Evolutionary conservation across 2,329 filamentous ascomycete genomes (phyloP).

Genomic region (Aspergillus ustus): DNA sequence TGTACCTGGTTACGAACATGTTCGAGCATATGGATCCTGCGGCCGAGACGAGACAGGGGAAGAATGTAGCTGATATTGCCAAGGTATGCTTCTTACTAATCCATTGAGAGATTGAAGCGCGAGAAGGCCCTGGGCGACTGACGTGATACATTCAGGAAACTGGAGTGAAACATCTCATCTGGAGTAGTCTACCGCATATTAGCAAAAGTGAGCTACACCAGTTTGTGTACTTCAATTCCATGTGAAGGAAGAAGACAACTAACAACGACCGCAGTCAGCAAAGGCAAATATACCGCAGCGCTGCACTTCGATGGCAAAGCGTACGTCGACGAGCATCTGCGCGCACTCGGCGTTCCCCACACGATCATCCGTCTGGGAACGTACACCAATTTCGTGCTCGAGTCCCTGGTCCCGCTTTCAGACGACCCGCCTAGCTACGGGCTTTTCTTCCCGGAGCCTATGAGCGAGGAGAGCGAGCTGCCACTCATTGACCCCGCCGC

Average conservation of each 20-base stretch:
- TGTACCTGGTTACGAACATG: slow-evolving; percentile 36
- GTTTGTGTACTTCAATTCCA: no score
- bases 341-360: slow-evolving; percentile 26
- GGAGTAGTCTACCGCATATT: slow-evolving; percentile 24
- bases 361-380: slow-evolving; percentile 23
- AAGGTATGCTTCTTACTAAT: slow-evolving; percentile 28
- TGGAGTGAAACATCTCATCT: slow-evolving; percentile 12
- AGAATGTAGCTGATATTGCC: slow-evolving; percentile 29
- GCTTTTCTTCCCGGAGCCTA: slow-evolving; percentile 2
- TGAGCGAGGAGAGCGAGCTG: slow-evolving; percentile 1
- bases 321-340: slow-evolving; percentile 57
- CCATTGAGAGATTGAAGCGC: not conserved
- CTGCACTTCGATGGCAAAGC: slow-evolving; percentile 63
- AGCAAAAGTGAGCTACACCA: slow-evolving; percentile 26
- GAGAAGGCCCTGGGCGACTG: not conserved
- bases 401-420: slow-evolving; percentile 4
- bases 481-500: slow-evolving; percentile 19
- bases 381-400: slow-evolving; percentile 14
- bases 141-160: not conserved
- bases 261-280: slow-evolving; percentile 24
- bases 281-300: slow-evolving; percentile 35
- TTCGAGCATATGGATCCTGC: slow-evolving; percentile 2
- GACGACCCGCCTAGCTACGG: not conserved
- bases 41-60: slow-evolving; percentile 25
- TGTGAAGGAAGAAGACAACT: not conserved